Evolutionary conservation across 2,329 filamentous ascomycete species (phyloP).

Genomic region (Diaporthe sp.): DNA sequence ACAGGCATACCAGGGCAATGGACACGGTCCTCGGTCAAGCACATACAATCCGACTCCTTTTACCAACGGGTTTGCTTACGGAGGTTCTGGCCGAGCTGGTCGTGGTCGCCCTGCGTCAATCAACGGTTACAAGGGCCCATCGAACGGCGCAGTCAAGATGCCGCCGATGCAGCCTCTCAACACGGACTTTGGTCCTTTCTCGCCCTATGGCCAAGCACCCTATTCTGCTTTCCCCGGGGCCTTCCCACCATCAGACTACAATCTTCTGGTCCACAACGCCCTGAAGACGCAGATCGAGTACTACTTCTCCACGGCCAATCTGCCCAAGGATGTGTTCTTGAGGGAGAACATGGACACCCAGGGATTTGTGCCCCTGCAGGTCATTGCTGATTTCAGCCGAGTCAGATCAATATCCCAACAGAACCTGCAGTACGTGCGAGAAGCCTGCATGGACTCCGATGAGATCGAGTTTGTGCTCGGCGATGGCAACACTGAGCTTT

Average conservation of each 20-base stretch:
- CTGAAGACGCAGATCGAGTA: slow-evolving; percentile 79
- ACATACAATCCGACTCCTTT: slow-evolving; percentile 32
- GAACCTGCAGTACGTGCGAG: slow-evolving; percentile 80
- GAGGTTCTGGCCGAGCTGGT: slow-evolving; percentile 52
- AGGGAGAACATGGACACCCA: slow-evolving; percentile 95
- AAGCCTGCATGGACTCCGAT: slow-evolving; percentile 79
- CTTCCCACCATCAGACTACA: slow-evolving; percentile 43
- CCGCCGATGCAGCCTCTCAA: slow-evolving; percentile 49
- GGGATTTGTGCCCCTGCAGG: slow-evolving; percentile 85
- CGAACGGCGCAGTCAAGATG: slow-evolving; percentile 46
- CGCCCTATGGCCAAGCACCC: slow-evolving; percentile 58
- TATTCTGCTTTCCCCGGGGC: slow-evolving; percentile 64
- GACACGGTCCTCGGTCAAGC: slow-evolving; percentile 37
- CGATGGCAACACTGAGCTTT: slow-evolving; percentile 82
- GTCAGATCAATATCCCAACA: slow-evolving; percentile 77
- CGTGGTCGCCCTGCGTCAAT: slow-evolving; percentile 49
- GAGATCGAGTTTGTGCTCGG: slow-evolving; percentile 82
- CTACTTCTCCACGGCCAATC: slow-evolving; percentile 96
- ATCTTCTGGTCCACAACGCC: slow-evolving; percentile 51
- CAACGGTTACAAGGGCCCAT: slow-evolving; percentile 38
- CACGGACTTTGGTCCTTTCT: slow-evolving; percentile 53
- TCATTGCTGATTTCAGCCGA: slow-evolving; percentile 90
- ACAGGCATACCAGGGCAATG: slow-evolving; percentile 38
- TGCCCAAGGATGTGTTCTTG: slow-evolving; percentile 92
- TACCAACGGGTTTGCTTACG: slow-evolving; percentile 32